phyloP scores from a whole-genome alignment of 2,329 filamentous ascomycete species.

The Colletotrichum spinosum region DNA sequence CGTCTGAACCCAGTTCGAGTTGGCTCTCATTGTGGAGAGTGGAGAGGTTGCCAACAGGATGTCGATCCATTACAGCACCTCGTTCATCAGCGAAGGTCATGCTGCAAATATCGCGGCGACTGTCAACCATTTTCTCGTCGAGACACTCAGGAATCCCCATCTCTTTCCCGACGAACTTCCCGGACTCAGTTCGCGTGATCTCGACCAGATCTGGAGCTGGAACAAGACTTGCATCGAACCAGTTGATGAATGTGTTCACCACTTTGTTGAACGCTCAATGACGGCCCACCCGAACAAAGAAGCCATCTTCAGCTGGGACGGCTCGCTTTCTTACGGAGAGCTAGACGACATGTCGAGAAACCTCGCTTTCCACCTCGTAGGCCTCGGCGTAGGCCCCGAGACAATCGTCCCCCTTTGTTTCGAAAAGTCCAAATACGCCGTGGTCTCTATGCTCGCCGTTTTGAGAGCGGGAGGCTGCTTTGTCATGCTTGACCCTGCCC shows the following conservation, averaged over 20 bases:
- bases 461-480: conserved; percentile 39
- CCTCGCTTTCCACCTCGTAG: conserved; percentile 28
- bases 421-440: conserved; percentile 38
- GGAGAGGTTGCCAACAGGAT: conserved; percentile 9
- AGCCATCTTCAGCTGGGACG: conserved; percentile 46
- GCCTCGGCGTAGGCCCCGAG: conserved; percentile 11
- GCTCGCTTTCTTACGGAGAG: conserved; percentile 44
- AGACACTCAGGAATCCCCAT: conserved; percentile 11
- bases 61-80: conserved; percentile 32
- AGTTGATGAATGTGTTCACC: conserved; percentile 39
- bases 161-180: conserved; percentile 29
- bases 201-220: conserved; percentile 40
- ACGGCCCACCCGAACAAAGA: conserved; percentile 1
- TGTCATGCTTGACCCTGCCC: conserved; percentile 33
- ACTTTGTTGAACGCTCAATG: conserved; percentile 18
- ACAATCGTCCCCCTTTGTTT: conserved; percentile 21
- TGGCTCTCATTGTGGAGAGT: conserved; percentile 19
- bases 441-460: conserved; percentile 39
- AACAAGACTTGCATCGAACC: conserved; percentile 32
- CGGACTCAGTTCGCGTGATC: conserved; percentile 33
- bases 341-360: conserved; percentile 36
- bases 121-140: conserved; percentile 42
- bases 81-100: conserved; percentile 34
- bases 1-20: conserved; percentile 14
- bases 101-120: conserved; percentile 48